Percentiles rank a stretch among this genome's conserved stretches.
Evolutionary conservation across 495 filamentous ascomycete genomes (phyloP).

Genomic region (Usnea hakonensis): DNA sequence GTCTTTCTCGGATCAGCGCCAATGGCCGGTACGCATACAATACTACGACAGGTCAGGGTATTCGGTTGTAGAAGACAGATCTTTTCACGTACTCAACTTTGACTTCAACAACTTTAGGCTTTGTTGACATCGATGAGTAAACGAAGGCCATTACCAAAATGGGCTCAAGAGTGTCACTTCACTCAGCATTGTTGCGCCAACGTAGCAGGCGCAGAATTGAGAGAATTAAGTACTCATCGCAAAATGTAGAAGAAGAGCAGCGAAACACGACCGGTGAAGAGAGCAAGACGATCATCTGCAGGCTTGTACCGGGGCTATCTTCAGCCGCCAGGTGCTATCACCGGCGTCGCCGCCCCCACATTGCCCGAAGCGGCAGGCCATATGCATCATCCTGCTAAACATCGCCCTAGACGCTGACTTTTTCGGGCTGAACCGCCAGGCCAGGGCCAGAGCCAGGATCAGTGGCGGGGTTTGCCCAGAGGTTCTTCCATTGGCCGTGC

Average conservation of each 20-base stretch:
- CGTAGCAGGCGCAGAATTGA: background rate
- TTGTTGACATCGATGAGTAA: conserved; percentile 9
- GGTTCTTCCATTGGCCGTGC: background rate
- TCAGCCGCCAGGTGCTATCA: background rate
- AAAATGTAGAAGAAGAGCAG: background rate
- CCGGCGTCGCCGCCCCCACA: background rate
- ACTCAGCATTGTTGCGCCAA: background rate
- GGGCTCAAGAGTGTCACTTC: background rate
- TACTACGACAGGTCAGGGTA: conserved; percentile 24
- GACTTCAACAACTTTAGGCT: conserved; percentile 8
- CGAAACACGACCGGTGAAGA: background rate
- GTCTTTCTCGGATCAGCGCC: conserved; percentile 35
- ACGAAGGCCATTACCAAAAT: conserved; percentile 15
- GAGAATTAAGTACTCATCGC: background rate
- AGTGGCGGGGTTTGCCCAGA: background rate
- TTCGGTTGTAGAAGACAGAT: conserved; percentile 7
- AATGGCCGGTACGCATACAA: conserved; percentile 39
- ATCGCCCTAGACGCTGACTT: background rate
- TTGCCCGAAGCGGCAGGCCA: background rate
- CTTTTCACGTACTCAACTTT: conserved; percentile 34
- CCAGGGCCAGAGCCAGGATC: background rate
- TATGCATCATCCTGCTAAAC: background rate
- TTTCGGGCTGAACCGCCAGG: background rate
- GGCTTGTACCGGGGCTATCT: background rate
- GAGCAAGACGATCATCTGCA: background rate